A percentile compares a stretch with the other conserved stretches of the same genome.
phyloP scores from a whole-genome alignment of 2,329 filamentous ascomycete species.

The Pseudogymnoascus sp. region DNA sequence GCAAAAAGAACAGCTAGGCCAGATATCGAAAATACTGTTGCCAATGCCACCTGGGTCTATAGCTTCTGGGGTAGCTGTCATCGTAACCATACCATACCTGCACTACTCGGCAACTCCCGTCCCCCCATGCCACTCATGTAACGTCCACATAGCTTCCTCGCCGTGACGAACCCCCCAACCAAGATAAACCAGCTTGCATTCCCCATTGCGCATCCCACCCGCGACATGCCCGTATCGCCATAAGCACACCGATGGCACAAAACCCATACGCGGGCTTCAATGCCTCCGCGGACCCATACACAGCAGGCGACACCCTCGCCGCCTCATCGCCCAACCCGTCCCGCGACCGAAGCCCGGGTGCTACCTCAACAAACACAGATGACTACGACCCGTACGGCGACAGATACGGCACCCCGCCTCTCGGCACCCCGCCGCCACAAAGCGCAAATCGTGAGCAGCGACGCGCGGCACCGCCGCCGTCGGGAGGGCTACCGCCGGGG shows the following conservation, averaged over 20 bases:
- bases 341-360: background rate
- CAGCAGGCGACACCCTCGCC: constrained; percentile 19
- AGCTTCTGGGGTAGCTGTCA: background rate
- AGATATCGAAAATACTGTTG: background rate
- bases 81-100: background rate
- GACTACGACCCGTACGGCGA: constrained; percentile 28
- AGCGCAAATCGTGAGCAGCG: constrained; percentile 26
- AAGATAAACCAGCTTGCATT: too few relatives aligned
- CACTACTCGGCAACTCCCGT: constrained; percentile 5
- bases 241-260: constrained; percentile 22
- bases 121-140: background rate
- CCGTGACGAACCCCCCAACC: background rate
- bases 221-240: background rate
- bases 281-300: constrained; percentile 22
- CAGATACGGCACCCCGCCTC: constrained; percentile 23
- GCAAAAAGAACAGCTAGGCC: too few relatives aligned
- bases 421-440: constrained; percentile 17
- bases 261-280: constrained; percentile 26
- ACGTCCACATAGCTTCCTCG: background rate
- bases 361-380: constrained; percentile 16
- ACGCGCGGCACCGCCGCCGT: constrained; percentile 14
- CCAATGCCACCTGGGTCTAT: background rate
- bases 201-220: background rate
- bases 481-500: background rate
- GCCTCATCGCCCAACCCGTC: constrained; percentile 18